Conservation (phyloP, 2,329 filamentous ascomycete species). For the Endocalyx cinctus region DNA sequence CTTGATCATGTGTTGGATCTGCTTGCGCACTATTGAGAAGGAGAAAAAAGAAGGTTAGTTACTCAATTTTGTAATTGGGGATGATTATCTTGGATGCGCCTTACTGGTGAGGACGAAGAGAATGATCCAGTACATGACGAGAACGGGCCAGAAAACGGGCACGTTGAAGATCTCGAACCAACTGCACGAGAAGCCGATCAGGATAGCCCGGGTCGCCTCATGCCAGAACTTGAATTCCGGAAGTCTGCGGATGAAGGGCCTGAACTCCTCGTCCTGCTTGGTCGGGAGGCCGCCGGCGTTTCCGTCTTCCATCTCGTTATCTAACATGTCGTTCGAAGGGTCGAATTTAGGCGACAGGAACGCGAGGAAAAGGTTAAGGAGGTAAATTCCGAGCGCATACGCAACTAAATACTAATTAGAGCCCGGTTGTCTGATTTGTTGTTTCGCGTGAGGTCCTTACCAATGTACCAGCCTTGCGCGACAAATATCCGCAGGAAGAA, state of each 20-base stretch:
- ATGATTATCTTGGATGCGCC: conserved; percentile 35
- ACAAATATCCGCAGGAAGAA: conserved; percentile 89
- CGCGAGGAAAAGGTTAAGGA: conserved; percentile 97
- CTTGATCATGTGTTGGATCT: conserved; percentile 99
- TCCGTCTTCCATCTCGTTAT: conserved; percentile 96
- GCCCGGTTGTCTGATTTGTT: neutral
- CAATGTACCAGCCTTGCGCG: conserved; percentile 98
- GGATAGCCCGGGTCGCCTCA: conserved; percentile 81
- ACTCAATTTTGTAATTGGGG: neutral
- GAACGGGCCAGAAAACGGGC: conserved; percentile 96
- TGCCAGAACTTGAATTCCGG: conserved; percentile 99
- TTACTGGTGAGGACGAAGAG: conserved; percentile 91
- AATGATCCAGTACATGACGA: conserved; percentile 98
- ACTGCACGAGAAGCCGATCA: conserved; percentile 79
- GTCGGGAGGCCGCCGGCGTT: conserved; percentile 78
- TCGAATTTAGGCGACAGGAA: conserved; percentile 99
- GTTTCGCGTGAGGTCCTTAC: conserved; percentile 42
- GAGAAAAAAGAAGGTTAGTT: too few species aligned
- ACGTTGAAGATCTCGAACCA: conserved; percentile 96
- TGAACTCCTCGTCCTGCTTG: conserved; percentile 96
- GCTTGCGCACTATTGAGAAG: conserved; percentile 90
- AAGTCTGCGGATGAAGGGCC: conserved; percentile 90
- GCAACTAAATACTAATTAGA: conserved; percentile 61
- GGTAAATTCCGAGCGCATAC: conserved; percentile 96
- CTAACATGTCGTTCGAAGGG: conserved; percentile 82